Evolutionary conservation across 2,329 filamentous ascomycete genomes (phyloP).

Genomic region (Fusarium odoratissimum): DNA sequence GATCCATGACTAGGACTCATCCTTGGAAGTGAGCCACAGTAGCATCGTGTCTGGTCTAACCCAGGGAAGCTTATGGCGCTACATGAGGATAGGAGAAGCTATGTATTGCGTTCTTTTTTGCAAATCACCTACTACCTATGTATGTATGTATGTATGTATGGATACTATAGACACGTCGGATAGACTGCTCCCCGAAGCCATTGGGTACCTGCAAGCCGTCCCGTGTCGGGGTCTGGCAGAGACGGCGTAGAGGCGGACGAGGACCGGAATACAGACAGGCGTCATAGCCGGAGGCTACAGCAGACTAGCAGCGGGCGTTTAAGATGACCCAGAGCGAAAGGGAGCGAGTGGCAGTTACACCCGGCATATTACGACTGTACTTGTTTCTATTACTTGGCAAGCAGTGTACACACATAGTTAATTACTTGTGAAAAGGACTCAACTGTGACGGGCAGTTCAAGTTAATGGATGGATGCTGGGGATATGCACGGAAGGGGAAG

Average conservation of each 20-base stretch:
- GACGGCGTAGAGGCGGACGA: slow-evolving; percentile 21
- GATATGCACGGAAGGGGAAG: slow-evolving; percentile 36
- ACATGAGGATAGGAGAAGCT: background rate
- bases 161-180: background rate
- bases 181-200: background rate
- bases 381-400: background rate
- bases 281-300: background rate
- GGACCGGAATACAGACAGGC: slow-evolving; percentile 19
- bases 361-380: background rate
- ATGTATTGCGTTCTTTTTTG: slow-evolving; percentile 5
- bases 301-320: slow-evolving; percentile 11
- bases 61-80: background rate
- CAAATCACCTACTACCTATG: background rate
- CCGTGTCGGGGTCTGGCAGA: background rate
- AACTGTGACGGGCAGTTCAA: background rate
- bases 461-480: background rate
- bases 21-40: background rate
- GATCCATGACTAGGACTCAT: slow-evolving; percentile 10
- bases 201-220: slow-evolving; percentile 1
- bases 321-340: slow-evolving; percentile 11
- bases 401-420: background rate
- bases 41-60: slow-evolving; percentile 13
- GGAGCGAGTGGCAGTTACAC: background rate
- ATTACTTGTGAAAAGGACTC: background rate
- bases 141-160: background rate